Percentiles rank a stretch among this genome's conserved stretches.
phyloP scores from a whole-genome alignment of 768 basidiomycete species.

The Asterophora parasitica region DNA sequence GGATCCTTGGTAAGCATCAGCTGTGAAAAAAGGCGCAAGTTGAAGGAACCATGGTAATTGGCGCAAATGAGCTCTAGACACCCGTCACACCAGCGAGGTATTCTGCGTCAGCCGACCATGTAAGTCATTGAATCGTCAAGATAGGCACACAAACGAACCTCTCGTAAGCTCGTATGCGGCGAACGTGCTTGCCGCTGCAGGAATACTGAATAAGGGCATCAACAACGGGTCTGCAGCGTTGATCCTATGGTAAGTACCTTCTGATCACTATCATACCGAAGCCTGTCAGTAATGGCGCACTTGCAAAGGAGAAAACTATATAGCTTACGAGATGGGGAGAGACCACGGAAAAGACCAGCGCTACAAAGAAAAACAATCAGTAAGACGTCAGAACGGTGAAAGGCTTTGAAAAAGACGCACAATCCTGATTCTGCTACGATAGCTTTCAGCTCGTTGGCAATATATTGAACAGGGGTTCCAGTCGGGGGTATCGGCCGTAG shows the following conservation, averaged over 20 bases:
- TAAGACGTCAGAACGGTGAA: background rate
- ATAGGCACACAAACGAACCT: constrained; percentile 36
- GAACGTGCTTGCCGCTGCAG: constrained; percentile 88
- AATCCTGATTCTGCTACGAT: constrained; percentile 69
- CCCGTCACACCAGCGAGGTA: constrained; percentile 33
- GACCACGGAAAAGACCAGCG: constrained; percentile 63
- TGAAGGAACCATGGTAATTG: too few species aligned
- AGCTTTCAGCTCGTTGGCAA: constrained; percentile 59
- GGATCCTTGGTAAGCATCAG: too few species aligned
- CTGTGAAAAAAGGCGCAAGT: too few species aligned
- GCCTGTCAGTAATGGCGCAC: background rate
- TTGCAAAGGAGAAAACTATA: background rate
- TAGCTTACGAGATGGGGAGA: constrained; percentile 70
- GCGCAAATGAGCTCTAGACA: too few species aligned
- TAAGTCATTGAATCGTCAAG: background rate
- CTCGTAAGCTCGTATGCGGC: constrained; percentile 83
- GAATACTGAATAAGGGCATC: constrained; percentile 53
- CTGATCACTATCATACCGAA: constrained; percentile 20
- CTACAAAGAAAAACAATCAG: constrained; percentile 24
- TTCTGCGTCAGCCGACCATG: constrained; percentile 21
- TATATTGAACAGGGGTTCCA: constrained; percentile 73
- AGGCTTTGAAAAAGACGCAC: constrained; percentile 40
- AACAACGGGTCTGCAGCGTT: background rate
- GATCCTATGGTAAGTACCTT: constrained; percentile 37
- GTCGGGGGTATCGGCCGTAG: constrained; percentile 68